These are phyloP conservation scores for Myxozyma vanderwaltii DNA, from an alignment of 805 yeast species.

Conservation along the genomic window DNA sequence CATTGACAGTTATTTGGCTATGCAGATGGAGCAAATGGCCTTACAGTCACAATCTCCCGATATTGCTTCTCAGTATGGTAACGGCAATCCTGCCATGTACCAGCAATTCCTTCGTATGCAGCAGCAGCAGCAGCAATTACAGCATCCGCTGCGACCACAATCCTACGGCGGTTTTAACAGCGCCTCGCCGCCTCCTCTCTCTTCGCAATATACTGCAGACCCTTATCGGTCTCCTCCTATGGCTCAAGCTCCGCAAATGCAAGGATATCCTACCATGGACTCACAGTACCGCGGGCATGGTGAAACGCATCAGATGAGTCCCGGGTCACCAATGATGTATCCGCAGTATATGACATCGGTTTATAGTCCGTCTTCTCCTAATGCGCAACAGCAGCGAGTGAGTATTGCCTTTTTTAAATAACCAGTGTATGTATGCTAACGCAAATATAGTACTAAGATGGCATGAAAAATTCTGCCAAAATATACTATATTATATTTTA, in stretches of 20 bases:
- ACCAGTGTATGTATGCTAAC: background rate
- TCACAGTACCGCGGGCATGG: slow-evolving; percentile 1
- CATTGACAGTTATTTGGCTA: slow-evolving; percentile 4
- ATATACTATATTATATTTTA: too few relatives aligned
- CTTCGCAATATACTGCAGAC: background rate
- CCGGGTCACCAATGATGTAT: slow-evolving; percentile 17
- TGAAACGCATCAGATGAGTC: slow-evolving; percentile 12
- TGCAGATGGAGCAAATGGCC: slow-evolving; percentile 17
- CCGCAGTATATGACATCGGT: slow-evolving; percentile 12
- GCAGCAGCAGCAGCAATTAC: slow-evolving; percentile 17
- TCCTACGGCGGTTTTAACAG: background rate
- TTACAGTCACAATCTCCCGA: slow-evolving; percentile 10
- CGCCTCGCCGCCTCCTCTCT: slow-evolving; percentile 12
- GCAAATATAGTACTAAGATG: too few relatives aligned
- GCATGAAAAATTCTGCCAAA: too few relatives aligned
- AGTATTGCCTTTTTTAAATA: background rate
- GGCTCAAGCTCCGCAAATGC: background rate
- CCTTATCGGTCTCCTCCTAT: background rate
- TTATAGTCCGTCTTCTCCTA: slow-evolving; percentile 13
- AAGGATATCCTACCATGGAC: background rate
- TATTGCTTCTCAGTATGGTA: background rate
- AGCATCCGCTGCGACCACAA: slow-evolving; percentile 13
- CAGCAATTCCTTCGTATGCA: slow-evolving; percentile 5
- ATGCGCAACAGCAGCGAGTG: slow-evolving; percentile 12
- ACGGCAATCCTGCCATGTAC: slow-evolving; percentile 6